Conservation (phyloP, 768 basidiomycete species). For the Sarcodon sp. region DNA sequence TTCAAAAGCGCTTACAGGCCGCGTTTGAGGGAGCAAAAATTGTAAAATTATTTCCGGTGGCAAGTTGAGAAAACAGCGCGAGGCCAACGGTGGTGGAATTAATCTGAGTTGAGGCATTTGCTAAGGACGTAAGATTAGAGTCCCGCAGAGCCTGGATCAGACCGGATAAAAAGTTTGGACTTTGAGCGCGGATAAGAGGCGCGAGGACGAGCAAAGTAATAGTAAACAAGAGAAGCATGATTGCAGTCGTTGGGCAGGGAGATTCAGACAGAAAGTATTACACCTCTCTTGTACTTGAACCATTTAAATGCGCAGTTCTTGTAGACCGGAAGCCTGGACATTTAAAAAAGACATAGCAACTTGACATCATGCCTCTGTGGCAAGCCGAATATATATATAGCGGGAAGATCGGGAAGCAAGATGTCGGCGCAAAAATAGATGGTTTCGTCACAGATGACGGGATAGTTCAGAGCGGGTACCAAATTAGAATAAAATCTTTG, state of each 20-base stretch:
- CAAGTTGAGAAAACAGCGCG: constrained; percentile 27
- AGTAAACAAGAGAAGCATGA: neutral
- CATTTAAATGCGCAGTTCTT: no score
- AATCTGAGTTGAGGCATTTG: constrained; percentile 23
- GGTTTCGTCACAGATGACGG: no score
- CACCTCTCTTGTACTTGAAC: no score
- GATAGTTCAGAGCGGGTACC: no score
- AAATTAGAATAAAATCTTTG: no score
- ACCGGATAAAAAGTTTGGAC: constrained; percentile 14
- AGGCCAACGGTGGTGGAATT: constrained; percentile 31
- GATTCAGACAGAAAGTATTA: no score
- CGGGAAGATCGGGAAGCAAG: neutral
- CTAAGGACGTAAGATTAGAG: constrained; percentile 29
- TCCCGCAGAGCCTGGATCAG: constrained; percentile 25
- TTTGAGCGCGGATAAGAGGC: constrained; percentile 18
- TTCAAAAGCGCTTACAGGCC: constrained; percentile 29
- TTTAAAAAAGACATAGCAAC: no score
- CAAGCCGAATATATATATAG: no score
- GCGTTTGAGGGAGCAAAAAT: constrained; percentile 45
- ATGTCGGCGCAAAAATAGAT: neutral
- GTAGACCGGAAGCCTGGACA: no score
- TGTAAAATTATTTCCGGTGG: constrained; percentile 27
- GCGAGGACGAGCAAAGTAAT: constrained; percentile 12
- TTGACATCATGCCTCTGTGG: no score
- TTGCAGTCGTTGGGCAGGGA: no score